Conservation (phyloP, 805 yeast species). For the Candida yuanshanica region DNA sequence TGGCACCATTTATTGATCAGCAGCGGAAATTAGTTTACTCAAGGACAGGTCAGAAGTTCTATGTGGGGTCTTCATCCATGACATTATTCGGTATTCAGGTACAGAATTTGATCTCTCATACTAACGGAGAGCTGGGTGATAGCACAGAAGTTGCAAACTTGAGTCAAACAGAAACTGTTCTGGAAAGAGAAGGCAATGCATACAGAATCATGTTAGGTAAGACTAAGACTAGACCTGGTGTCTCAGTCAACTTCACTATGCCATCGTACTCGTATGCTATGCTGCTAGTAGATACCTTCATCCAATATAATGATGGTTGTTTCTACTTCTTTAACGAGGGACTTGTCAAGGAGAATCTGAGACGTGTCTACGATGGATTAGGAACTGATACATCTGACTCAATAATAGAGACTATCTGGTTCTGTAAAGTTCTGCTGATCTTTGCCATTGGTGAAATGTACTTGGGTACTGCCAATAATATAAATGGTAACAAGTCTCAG, state of each 20-base stretch:
- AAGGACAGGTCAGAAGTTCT: constrained; percentile 67
- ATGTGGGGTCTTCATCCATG: constrained; percentile 81
- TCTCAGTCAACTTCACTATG: constrained; percentile 62
- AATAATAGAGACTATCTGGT: constrained; percentile 72
- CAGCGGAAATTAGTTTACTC: constrained; percentile 69
- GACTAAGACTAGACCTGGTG: constrained; percentile 61
- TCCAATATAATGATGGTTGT: constrained; percentile 78
- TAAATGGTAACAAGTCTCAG: constrained; percentile 38
- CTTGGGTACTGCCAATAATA: constrained; percentile 64
- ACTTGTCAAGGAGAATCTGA: constrained; percentile 58
- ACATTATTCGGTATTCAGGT: constrained; percentile 75
- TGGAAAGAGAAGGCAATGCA: constrained; percentile 74
- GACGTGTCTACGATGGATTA: constrained; percentile 49
- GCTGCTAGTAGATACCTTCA: constrained; percentile 67
- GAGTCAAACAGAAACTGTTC: constrained; percentile 42
- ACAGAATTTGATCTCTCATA: constrained; percentile 47
- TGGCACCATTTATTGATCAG: constrained; percentile 66
- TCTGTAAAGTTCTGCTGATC: constrained; percentile 65
- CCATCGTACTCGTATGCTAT: constrained; percentile 77
- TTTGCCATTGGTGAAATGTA: constrained; percentile 84
- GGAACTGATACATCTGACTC: constrained; percentile 39
- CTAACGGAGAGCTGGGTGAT: constrained; percentile 19
- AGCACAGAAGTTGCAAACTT: constrained; percentile 14
- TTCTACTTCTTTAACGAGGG: constrained; percentile 84
- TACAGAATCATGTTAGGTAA: constrained; percentile 64